phyloP scores from a whole-genome alignment of 2,329 filamentous ascomycete genomes.

The Paecilomyces fulvus region DNA sequence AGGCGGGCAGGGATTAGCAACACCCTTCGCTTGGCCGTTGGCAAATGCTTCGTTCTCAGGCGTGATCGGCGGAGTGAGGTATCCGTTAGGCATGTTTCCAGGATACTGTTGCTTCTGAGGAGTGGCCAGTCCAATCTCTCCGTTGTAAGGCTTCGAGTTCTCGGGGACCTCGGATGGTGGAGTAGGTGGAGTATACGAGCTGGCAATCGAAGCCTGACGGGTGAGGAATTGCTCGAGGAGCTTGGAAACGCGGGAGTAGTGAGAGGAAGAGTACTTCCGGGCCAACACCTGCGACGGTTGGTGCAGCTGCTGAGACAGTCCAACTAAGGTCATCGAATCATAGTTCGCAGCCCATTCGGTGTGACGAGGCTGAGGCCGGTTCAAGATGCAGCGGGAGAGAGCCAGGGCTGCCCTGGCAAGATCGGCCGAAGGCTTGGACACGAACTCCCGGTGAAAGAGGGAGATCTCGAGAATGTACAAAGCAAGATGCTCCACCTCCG shows the following conservation, averaged over 20 bases:
- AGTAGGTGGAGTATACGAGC: constrained; percentile 32
- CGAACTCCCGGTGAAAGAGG: constrained; percentile 93
- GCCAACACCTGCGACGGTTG: constrained; percentile 59
- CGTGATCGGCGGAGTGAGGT: constrained; percentile 41
- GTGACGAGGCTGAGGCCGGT: constrained; percentile 65
- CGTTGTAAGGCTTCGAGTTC: constrained; percentile 32
- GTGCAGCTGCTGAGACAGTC: constrained; percentile 56
- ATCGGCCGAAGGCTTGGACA: constrained; percentile 81
- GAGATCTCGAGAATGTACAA: constrained; percentile 92
- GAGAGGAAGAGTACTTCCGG: constrained; percentile 59
- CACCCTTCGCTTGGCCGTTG: constrained; percentile 22
- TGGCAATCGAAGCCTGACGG: constrained; percentile 50
- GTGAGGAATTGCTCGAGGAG: constrained; percentile 59
- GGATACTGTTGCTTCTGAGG: constrained; percentile 33
- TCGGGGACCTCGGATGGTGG: constrained; percentile 30
- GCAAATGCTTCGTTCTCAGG: constrained; percentile 36
- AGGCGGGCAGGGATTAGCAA: constrained; percentile 23
- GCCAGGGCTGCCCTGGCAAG: constrained; percentile 83
- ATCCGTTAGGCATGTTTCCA: constrained; percentile 30
- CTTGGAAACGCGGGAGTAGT: constrained; percentile 56
- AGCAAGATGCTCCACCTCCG: constrained; percentile 89
- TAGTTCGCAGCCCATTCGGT: constrained; percentile 61
- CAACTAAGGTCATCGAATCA: constrained; percentile 46
- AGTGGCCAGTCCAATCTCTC: constrained; percentile 34
- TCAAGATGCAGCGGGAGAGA: constrained; percentile 76